These are phyloP conservation scores for Streptanthus diversifolius DNA, from an alignment of 345 rosid species.

Conservation along the genomic window DNA sequence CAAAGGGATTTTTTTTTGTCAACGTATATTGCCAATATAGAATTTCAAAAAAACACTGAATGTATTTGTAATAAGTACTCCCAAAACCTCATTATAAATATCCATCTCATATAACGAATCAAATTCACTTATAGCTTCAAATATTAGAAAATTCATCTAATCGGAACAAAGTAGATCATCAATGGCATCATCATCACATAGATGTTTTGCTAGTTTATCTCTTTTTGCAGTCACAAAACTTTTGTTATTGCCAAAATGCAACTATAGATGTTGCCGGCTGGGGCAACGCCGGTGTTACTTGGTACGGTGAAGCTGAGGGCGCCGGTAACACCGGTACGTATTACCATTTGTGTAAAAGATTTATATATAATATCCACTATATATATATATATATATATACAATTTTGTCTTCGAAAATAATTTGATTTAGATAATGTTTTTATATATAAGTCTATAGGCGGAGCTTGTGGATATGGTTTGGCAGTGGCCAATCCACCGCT, in stretches of 20 bases:
- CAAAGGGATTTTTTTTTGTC: no score
- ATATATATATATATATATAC: no score
- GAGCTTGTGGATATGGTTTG: slow-evolving; percentile 57
- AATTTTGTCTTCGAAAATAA: not conserved
- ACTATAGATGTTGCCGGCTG: slow-evolving; percentile 8
- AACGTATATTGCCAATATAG: not conserved
- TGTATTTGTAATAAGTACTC: not conserved
- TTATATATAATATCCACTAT: no score
- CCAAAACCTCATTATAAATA: not conserved
- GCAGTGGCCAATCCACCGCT: slow-evolving; percentile 45
- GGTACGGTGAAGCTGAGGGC: slow-evolving; percentile 57
- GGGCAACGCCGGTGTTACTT: slow-evolving; percentile 53
- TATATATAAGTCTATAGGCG: slow-evolving; percentile 39
- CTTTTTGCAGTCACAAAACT: not conserved
- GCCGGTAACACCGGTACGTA: slow-evolving; percentile 51
- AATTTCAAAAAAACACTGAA: not conserved
- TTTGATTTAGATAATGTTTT: not conserved
- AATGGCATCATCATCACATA: slow-evolving; percentile 15
- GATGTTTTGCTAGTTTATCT: not conserved
- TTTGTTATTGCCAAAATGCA: slow-evolving; percentile 14
- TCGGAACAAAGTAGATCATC: not conserved
- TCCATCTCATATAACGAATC: not conserved
- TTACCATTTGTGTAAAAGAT: not conserved
- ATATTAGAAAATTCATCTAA: not conserved
- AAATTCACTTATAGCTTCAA: not conserved